Conservation (phyloP, 2,329 filamentous ascomycete species). For the Chaetothyriales sp. region DNA sequence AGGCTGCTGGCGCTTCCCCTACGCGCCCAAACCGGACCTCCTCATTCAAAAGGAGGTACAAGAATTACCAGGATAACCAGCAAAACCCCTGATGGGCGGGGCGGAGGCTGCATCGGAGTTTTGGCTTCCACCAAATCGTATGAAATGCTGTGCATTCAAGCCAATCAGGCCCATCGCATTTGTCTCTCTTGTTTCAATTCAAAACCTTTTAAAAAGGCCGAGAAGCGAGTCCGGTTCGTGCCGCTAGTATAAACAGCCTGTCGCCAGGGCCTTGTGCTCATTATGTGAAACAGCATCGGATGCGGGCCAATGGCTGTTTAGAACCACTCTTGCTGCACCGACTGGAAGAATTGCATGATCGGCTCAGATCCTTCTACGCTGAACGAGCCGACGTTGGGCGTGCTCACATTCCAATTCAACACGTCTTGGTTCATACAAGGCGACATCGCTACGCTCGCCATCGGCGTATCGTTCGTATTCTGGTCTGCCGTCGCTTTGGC, state of each 20-base stretch:
- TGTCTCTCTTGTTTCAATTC: neutral
- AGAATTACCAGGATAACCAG: neutral
- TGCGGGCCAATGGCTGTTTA: neutral
- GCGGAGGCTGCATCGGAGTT: no score
- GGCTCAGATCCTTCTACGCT: slow-evolving; percentile 6
- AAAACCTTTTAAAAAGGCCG: neutral
- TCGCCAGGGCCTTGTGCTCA: neutral
- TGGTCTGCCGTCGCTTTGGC: neutral
- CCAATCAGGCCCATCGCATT: neutral
- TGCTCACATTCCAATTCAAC: slow-evolving; percentile 1
- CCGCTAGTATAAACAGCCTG: no score
- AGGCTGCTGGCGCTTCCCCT: neutral
- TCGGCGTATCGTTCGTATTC: neutral
- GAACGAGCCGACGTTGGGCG: slow-evolving; percentile 4
- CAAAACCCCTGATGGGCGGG: no score
- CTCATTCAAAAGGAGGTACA: neutral
- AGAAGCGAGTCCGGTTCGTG: neutral
- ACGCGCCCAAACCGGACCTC: neutral
- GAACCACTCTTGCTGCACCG: slow-evolving; percentile 12
- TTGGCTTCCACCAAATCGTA: no score
- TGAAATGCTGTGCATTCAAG: neutral
- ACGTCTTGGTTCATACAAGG: neutral
- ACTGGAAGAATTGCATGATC: slow-evolving; percentile 9
- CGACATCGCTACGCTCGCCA: neutral
- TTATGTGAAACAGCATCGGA: neutral